Conservation (phyloP, 2,329 filamentous ascomycete genomes). For the Phaeosphaeriaceae sp. region DNA sequence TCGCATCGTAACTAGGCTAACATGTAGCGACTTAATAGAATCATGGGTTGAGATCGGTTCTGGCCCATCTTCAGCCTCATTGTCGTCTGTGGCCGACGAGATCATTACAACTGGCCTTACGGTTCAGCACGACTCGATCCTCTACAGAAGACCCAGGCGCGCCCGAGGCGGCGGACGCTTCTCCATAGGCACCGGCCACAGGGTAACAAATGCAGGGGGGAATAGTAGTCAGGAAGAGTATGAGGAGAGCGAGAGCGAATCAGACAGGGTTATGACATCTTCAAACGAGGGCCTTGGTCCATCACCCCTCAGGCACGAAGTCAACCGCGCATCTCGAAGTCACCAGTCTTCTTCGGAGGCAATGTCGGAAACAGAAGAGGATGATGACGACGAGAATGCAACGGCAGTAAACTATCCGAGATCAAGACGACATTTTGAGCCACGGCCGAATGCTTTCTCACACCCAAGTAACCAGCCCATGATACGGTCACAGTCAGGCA, state of each 20-base stretch:
- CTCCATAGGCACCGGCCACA: slow-evolving; percentile 42
- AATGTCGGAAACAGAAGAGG: slow-evolving; percentile 44
- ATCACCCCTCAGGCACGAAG: slow-evolving; percentile 41
- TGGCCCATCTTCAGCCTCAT: slow-evolving; percentile 89
- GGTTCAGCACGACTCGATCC: slow-evolving; percentile 70
- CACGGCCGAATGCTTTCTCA: slow-evolving; percentile 90
- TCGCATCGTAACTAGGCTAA: slow-evolving; percentile 14
- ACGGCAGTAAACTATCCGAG: slow-evolving; percentile 75
- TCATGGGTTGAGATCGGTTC: slow-evolving; percentile 97
- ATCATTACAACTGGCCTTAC: slow-evolving; percentile 88
- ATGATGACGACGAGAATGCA: slow-evolving; percentile 74
- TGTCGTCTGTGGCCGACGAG: slow-evolving; percentile 84
- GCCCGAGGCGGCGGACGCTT: slow-evolving; percentile 39
- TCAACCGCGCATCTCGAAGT: slow-evolving; percentile 32
- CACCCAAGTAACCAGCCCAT: slow-evolving; percentile 68
- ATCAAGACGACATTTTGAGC: slow-evolving; percentile 69
- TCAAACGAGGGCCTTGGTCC: slow-evolving; percentile 65
- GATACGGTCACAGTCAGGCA: slow-evolving; percentile 53
- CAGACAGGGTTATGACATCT: slow-evolving; percentile 72
- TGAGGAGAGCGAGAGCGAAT: slow-evolving; percentile 90
- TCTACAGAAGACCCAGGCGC: slow-evolving; percentile 63
- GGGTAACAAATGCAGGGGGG: slow-evolving; percentile 53
- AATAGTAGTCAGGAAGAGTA: slow-evolving; percentile 96
- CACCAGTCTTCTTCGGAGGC: slow-evolving; percentile 47
- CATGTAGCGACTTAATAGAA: slow-evolving; percentile 61